Conservation (phyloP, 2,329 filamentous ascomycete species). For the Rhexocercosporidium sp. region DNA sequence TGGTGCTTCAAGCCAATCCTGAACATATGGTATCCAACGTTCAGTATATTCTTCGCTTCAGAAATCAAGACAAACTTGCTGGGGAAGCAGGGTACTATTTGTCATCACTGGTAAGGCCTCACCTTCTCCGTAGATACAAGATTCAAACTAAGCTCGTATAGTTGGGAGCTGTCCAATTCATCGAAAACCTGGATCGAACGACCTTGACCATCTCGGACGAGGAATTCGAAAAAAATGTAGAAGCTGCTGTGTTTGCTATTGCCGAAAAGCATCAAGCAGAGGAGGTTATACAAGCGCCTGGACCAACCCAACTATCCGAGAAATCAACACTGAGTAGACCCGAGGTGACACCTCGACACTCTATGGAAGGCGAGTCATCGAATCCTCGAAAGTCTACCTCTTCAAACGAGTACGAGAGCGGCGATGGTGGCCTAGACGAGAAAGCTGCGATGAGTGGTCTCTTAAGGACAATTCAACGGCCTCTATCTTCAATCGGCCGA, state of each 20-base stretch:
- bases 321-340: conserved; percentile 56
- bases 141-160: conserved; percentile 43
- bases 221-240: conserved; percentile 96
- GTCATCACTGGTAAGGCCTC: conserved; percentile 75
- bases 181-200: conserved; percentile 94
- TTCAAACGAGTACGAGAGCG: conserved; percentile 58
- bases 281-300: conserved; percentile 47
- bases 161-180: conserved; percentile 95
- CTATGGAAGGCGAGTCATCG: conserved; percentile 63
- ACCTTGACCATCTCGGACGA: conserved; percentile 92
- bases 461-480: conserved; percentile 87
- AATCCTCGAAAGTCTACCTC: conserved; percentile 59
- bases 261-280: conserved; percentile 81
- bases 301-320: conserved; percentile 47
- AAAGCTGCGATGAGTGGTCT: conserved; percentile 83
- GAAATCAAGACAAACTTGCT: conserved; percentile 94
- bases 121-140: background rate
- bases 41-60: conserved; percentile 95
- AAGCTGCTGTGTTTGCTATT: conserved; percentile 92
- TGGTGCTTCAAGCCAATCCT: conserved; percentile 91
- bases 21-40: conserved; percentile 97
- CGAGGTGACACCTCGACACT: conserved; percentile 64
- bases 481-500: conserved; percentile 87
- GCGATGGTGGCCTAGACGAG: conserved; percentile 64
- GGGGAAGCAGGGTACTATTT: conserved; percentile 99